A percentile compares a stretch with the other conserved stretches of the same genome.
phyloP scores from a whole-genome alignment of 2,329 filamentous ascomycete species.

The Emergomyces pasteurianus region DNA sequence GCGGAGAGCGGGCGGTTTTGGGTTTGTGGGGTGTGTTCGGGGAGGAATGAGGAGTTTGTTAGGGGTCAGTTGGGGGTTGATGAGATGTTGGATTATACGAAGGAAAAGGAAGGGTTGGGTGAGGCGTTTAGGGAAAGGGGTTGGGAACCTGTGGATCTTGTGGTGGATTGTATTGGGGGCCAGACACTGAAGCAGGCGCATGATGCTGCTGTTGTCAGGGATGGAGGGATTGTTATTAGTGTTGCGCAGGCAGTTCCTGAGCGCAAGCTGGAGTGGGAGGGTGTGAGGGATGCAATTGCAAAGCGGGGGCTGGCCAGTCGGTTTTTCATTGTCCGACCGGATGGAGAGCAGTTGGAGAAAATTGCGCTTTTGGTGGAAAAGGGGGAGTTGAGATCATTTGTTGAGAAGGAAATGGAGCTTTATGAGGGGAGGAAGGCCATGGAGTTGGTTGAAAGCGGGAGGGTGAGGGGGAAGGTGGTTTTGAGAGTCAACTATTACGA shows the following conservation, averaged over 20 bases:
- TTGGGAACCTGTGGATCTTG: conserved; percentile 29
- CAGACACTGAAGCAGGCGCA: conserved; percentile 24
- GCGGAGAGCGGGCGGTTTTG: conserved; percentile 14
- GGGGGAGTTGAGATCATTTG: conserved; percentile 22
- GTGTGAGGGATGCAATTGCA: conserved; percentile 1
- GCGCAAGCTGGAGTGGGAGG: conserved; percentile 6
- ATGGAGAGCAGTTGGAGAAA: conserved; percentile 21
- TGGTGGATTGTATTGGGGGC: conserved; percentile 28
- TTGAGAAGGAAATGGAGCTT: conserved; percentile 24
- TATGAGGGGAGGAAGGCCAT: conserved; percentile 24
- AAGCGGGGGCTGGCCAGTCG: conserved; percentile 14
- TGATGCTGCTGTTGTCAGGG: conserved; percentile 21
- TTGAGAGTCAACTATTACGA: conserved; percentile 18
- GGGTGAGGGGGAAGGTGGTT: conserved; percentile 23
- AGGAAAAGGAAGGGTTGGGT: conserved; percentile 16
- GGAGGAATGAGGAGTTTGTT: conserved; percentile 18
- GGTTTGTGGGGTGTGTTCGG: conserved; percentile 27
- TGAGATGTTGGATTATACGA: conserved; percentile 18
- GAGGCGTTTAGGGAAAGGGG: conserved; percentile 19
- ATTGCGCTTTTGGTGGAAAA: conserved; percentile 26
- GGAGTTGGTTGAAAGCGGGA: conserved; percentile 18
- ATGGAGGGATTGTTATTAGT: conserved; percentile 24
- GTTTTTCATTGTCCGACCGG: conserved; percentile 27
- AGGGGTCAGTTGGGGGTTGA: conserved; percentile 21
- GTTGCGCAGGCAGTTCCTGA: conserved; percentile 18